Percentiles rank a stretch among this genome's conserved stretches.
These are phyloP conservation scores for Pythium phragmiticola DNA, from an alignment of 352 stramenopile species.

Conservation along the genomic window DNA sequence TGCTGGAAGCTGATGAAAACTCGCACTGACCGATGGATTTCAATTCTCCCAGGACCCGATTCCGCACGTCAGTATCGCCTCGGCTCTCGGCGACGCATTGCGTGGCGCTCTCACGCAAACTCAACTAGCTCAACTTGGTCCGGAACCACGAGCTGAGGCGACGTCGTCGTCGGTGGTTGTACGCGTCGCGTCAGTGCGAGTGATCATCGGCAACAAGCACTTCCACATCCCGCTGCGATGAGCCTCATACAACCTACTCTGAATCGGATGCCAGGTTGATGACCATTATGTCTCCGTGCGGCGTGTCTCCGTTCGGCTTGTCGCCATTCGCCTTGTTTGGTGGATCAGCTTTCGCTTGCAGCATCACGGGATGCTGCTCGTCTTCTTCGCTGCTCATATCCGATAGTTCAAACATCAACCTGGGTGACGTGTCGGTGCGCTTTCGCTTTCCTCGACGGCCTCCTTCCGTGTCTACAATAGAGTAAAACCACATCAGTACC, in stretches of 20 bases:
- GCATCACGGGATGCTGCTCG: slow-evolving; percentile 22
- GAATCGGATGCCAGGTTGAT: slow-evolving; percentile 29
- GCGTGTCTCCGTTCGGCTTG: background rate
- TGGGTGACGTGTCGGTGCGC: background rate
- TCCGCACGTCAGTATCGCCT: slow-evolving; percentile 79
- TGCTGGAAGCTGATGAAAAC: slow-evolving; percentile 45
- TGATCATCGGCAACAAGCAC: slow-evolving; percentile 83
- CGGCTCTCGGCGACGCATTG: slow-evolving; percentile 51
- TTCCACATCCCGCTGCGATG: slow-evolving; percentile 64
- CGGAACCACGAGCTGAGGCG: slow-evolving; percentile 19
- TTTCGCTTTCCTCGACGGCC: slow-evolving; percentile 16
- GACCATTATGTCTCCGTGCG: slow-evolving; percentile 12
- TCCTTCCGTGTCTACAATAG: background rate
- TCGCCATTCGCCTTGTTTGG: slow-evolving; percentile 6
- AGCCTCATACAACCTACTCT: slow-evolving; percentile 10
- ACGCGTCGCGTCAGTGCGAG: slow-evolving; percentile 44
- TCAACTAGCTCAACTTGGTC: slow-evolving; percentile 31
- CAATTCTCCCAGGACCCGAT: slow-evolving; percentile 56
- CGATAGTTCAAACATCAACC: slow-evolving; percentile 19
- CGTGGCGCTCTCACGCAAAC: slow-evolving; percentile 35
- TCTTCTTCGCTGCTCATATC: slow-evolving; percentile 32
- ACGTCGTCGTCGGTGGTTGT: slow-evolving; percentile 7
- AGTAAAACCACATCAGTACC: background rate
- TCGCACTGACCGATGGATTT: slow-evolving; percentile 9
- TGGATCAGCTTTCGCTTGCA: background rate